Evolutionary conservation across 306 rosid species (phyloP).

Genomic region (Fagus crenata): DNA sequence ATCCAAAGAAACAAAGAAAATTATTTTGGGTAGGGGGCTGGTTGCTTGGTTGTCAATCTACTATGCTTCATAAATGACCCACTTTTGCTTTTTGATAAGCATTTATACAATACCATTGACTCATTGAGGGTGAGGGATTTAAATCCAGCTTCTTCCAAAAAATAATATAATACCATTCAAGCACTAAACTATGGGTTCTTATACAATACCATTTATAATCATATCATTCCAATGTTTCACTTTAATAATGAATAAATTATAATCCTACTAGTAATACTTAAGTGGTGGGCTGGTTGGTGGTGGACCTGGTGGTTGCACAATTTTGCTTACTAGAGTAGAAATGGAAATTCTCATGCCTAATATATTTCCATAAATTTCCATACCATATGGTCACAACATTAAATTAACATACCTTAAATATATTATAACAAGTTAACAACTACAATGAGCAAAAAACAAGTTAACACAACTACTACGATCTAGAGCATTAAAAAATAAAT

Average conservation of each 20-base stretch:
- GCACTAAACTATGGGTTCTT: background rate
- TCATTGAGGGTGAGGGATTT: no score
- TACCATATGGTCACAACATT: background rate
- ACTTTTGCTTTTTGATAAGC: no score
- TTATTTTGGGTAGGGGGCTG: no score
- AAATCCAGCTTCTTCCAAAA: no score
- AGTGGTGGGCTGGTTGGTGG: background rate
- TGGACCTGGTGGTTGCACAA: background rate
- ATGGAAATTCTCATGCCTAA: background rate
- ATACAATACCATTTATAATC: background rate
- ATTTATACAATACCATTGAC: no score
- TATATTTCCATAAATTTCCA: background rate
- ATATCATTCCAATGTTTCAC: background rate
- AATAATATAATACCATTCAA: no score
- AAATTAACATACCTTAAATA: background rate
- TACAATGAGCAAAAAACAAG: no score
- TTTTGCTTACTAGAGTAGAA: background rate
- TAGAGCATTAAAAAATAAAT: background rate
- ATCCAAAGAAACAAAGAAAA: no score
- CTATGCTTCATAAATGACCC: no score
- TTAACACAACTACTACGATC: background rate
- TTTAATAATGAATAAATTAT: background rate
- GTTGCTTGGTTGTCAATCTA: no score
- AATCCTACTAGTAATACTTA: no score
- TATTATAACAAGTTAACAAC: background rate